phyloP scores from a whole-genome alignment of 2,329 filamentous ascomycete species.

The Cyphellophora attinorum region DNA sequence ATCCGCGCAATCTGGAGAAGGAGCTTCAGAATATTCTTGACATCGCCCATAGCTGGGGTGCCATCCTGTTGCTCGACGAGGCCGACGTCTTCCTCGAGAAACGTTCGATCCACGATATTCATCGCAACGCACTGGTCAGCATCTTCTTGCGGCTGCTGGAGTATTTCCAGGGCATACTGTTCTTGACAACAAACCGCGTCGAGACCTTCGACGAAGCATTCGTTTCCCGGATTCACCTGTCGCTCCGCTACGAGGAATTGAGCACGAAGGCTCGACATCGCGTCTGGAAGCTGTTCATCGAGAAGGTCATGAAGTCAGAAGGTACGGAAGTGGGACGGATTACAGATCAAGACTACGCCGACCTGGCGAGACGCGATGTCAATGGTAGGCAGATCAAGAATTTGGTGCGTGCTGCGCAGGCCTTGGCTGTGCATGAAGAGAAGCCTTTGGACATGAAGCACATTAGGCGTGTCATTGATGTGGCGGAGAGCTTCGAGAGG shows the following conservation, averaged over 20 bases:
- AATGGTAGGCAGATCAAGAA: constrained; percentile 81
- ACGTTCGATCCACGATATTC: constrained; percentile 71
- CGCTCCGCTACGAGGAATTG: constrained; percentile 69
- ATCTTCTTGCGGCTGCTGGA: constrained; percentile 81
- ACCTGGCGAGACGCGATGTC: constrained; percentile 57
- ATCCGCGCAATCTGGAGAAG: constrained; percentile 61
- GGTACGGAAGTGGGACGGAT: constrained; percentile 42
- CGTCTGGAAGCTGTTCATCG: constrained; percentile 78
- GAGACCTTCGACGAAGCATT: constrained; percentile 85
- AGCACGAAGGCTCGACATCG: constrained; percentile 61
- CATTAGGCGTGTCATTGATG: constrained; percentile 72
- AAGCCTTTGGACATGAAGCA: constrained; percentile 66
- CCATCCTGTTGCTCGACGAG: constrained; percentile 76
- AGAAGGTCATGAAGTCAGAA: constrained; percentile 58
- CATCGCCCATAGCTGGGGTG: constrained; percentile 77
- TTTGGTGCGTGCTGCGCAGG: constrained; percentile 71
- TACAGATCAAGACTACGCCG: constrained; percentile 33
- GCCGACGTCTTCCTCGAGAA: constrained; percentile 78
- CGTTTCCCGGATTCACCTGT: constrained; percentile 68
- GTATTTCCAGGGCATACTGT: constrained; percentile 86
- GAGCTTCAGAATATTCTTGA: constrained; percentile 78
- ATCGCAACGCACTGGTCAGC: constrained; percentile 75
- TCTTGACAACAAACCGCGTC: constrained; percentile 81
- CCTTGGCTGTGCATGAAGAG: constrained; percentile 66
- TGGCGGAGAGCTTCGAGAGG: constrained; percentile 71